Conservation (phyloP, 2,329 filamentous ascomycete genomes). For the Fusarium sp. region DNA sequence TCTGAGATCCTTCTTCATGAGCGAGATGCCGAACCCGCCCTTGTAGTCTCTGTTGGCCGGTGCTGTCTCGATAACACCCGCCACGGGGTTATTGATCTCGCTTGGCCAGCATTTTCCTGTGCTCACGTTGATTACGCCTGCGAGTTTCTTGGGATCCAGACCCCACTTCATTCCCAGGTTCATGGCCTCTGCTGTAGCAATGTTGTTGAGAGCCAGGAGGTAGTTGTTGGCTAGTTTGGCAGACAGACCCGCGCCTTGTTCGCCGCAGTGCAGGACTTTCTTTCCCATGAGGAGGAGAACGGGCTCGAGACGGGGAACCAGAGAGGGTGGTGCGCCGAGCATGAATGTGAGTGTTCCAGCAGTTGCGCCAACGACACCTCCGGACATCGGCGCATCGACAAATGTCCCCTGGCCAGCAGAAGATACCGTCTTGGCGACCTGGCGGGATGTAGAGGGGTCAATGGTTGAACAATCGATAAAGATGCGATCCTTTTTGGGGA, state of each 20-base stretch:
- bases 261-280: constrained; percentile 86
- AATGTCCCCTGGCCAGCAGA: constrained; percentile 79
- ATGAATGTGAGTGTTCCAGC: constrained; percentile 95
- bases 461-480: constrained; percentile 99
- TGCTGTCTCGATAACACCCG: constrained; percentile 81
- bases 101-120: constrained; percentile 97
- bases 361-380: constrained; percentile 90
- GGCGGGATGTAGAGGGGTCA: constrained; percentile 85
- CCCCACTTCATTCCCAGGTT: constrained; percentile 73
- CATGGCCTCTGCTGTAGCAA: constrained; percentile 76
- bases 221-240: constrained; percentile 99
- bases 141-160: constrained; percentile 74
- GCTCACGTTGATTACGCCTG: constrained; percentile 90
- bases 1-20: constrained; percentile 86
- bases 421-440: constrained; percentile 77
- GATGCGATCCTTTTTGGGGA: constrained; percentile 72
- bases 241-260: constrained; percentile 85
- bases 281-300: constrained; percentile 87
- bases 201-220: constrained; percentile 92
- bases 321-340: constrained; percentile 77
- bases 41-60: constrained; percentile 82
- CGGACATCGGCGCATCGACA: constrained; percentile 96
- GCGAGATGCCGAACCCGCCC: constrained; percentile 80
- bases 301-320: constrained; percentile 75
- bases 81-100: constrained; percentile 95